Conservation (phyloP, 768 basidiomycete species). For the Boletus vermiculosoides region DNA sequence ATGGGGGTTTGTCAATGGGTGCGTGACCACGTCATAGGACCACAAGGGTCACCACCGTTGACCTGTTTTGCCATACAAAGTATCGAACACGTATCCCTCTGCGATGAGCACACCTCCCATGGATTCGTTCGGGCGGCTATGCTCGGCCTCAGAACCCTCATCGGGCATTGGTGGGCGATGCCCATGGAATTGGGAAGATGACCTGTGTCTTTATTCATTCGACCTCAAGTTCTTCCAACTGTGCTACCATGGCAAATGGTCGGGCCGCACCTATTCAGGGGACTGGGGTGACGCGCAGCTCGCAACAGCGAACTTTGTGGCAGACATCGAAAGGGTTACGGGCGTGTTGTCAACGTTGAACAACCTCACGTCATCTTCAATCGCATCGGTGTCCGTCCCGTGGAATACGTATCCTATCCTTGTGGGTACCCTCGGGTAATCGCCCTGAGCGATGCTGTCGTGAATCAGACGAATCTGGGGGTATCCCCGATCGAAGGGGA, state of each 20-base stretch:
- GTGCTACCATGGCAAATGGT: constrained; percentile 46
- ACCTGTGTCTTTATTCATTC: constrained; percentile 47
- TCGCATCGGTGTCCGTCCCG: background rate
- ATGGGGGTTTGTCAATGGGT: constrained; percentile 1
- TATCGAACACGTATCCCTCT: background rate
- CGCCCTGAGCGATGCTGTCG: constrained; percentile 2
- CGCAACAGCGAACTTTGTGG: constrained; percentile 38
- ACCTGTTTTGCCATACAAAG: background rate
- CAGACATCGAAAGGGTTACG: constrained; percentile 62
- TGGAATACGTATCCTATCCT: background rate
- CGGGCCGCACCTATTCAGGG: constrained; percentile 50
- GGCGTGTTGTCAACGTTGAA: constrained; percentile 47
- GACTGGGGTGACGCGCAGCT: constrained; percentile 68
- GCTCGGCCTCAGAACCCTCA: constrained; percentile 13
- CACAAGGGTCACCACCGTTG: background rate
- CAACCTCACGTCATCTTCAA: constrained; percentile 48
- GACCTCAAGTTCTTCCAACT: constrained; percentile 25
- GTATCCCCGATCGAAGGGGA: background rate
- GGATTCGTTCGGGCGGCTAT: background rate
- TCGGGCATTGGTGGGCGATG: constrained; percentile 11
- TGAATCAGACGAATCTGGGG: background rate
- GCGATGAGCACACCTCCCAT: background rate
- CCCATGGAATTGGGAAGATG: constrained; percentile 47
- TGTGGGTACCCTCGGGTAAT: constrained; percentile 3
- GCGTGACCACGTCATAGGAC: background rate